phyloP scores from a whole-genome alignment of 2,329 filamentous ascomycete genomes.

The Pyrenophora tritici-repentis region DNA sequence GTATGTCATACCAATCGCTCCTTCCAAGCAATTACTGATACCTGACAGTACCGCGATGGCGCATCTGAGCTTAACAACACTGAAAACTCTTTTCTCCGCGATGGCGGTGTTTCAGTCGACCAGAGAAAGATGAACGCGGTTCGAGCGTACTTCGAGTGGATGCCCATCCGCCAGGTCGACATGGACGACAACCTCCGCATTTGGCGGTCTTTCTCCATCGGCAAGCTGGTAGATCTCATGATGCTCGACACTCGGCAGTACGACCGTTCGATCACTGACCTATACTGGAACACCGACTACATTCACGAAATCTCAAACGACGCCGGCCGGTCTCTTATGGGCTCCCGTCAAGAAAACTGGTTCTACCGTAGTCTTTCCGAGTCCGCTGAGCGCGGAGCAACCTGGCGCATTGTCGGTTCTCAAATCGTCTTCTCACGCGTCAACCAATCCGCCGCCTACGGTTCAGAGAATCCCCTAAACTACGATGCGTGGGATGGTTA shows the following conservation, averaged over 20 bases:
- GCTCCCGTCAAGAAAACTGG: slow-evolving; percentile 74
- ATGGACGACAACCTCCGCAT: slow-evolving; percentile 52
- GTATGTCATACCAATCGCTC: background rate
- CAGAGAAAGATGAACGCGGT: slow-evolving; percentile 56
- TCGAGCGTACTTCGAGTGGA: slow-evolving; percentile 53
- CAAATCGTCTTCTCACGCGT: slow-evolving; percentile 70
- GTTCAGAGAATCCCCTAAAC: slow-evolving; percentile 55
- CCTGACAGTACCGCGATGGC: slow-evolving; percentile 45
- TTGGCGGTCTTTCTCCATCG: slow-evolving; percentile 51
- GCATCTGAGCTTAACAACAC: slow-evolving; percentile 50
- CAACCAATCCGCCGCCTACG: slow-evolving; percentile 53
- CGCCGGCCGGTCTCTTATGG: slow-evolving; percentile 71
- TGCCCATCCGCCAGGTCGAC: slow-evolving; percentile 51
- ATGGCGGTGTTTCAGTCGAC: slow-evolving; percentile 49
- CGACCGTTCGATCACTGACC: slow-evolving; percentile 51
- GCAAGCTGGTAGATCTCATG: slow-evolving; percentile 49
- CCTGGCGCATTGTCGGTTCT: slow-evolving; percentile 73
- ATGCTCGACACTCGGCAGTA: slow-evolving; percentile 53
- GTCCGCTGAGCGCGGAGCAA: slow-evolving; percentile 66
- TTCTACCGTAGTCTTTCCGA: slow-evolving; percentile 55
- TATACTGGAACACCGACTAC: slow-evolving; percentile 65
- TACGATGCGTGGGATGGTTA: slow-evolving; percentile 71
- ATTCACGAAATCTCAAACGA: slow-evolving; percentile 68
- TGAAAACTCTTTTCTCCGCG: slow-evolving; percentile 48
- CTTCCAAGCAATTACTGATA: background rate